Percentiles rank a stretch among this genome's conserved stretches.
These are phyloP conservation scores for Bocquillonia castaneifolia DNA, from an alignment of 441 rosid species.

Conservation along the genomic window DNA sequence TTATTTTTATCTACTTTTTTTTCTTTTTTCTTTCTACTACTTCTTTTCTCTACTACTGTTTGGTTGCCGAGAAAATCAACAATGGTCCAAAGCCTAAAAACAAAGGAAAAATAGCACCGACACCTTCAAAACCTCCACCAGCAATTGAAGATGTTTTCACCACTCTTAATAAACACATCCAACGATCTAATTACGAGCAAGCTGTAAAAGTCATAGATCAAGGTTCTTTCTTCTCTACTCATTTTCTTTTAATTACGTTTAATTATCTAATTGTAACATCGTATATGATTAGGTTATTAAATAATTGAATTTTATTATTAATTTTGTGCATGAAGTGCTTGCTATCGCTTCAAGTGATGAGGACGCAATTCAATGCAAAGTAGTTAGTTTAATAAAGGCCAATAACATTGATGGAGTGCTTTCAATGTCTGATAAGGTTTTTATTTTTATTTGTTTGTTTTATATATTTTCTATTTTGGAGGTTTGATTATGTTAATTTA, in stretches of 20 bases:
- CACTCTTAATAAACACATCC: constrained; percentile 56
- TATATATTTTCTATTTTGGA: no score
- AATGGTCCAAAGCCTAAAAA: constrained; percentile 75
- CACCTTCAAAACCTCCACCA: constrained; percentile 59
- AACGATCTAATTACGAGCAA: constrained; percentile 55
- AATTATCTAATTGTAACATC: not conserved
- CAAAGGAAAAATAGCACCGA: constrained; percentile 38
- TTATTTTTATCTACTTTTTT: not conserved
- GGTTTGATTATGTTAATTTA: no score
- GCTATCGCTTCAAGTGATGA: constrained; percentile 54
- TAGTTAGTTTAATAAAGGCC: constrained; percentile 66
- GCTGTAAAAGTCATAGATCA: constrained; percentile 74
- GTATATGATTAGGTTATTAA: not conserved
- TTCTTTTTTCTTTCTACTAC: not conserved
- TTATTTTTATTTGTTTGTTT: no score
- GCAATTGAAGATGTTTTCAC: constrained; percentile 85
- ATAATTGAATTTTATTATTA: not conserved
- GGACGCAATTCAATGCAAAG: constrained; percentile 82
- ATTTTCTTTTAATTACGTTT: not conserved
- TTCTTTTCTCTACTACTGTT: not conserved
- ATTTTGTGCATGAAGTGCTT: constrained; percentile 40
- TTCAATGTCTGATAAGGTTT: no score
- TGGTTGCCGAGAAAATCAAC: constrained; percentile 17
- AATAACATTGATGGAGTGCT: constrained; percentile 65
- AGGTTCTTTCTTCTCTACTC: constrained; percentile 30